Percentiles rank a stretch among this genome's conserved stretches.
phyloP scores from a whole-genome alignment of 106 monocot species.

The Apostasia shenzhenica region DNA sequence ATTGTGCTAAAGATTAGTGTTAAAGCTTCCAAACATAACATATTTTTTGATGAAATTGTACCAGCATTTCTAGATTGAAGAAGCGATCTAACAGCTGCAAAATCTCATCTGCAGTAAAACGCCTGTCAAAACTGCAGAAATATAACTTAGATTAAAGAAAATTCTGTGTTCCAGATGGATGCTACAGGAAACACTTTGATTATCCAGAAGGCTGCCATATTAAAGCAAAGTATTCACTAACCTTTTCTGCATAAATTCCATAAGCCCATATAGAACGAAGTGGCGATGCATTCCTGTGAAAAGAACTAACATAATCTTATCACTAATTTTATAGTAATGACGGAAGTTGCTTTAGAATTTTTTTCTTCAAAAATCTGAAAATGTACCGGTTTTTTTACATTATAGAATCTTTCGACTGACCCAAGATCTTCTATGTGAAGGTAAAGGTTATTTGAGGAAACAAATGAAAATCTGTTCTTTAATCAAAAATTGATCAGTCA shows the following conservation, averaged over 20 bases:
- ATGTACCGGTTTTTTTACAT: too few relatives aligned
- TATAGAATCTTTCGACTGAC: too few relatives aligned
- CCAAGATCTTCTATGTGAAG: too few relatives aligned
- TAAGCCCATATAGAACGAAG: constrained; percentile 86
- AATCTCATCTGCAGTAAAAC: constrained; percentile 84
- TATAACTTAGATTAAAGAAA: background rate
- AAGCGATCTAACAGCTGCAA: constrained; percentile 82
- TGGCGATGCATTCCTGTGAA: constrained; percentile 77
- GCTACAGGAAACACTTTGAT: background rate
- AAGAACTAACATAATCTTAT: background rate
- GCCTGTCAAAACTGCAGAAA: constrained; percentile 56
- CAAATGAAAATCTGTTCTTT: too few relatives aligned
- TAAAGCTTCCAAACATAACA: constrained; percentile 6
- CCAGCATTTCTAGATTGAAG: constrained; percentile 98
- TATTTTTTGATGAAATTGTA: constrained; percentile 13
- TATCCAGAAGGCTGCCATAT: background rate
- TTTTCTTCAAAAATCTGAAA: background rate
- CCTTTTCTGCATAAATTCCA: constrained; percentile 76
- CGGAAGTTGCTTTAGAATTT: background rate
- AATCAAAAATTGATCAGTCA: too few relatives aligned
- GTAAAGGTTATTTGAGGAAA: too few relatives aligned
- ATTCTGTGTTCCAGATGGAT: background rate
- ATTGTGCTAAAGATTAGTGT: too few relatives aligned
- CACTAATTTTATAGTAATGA: background rate
- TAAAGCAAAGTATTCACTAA: constrained; percentile 15